Conservation (phyloP, 768 basidiomycete genomes). For the Tricholoma furcatifolium region DNA sequence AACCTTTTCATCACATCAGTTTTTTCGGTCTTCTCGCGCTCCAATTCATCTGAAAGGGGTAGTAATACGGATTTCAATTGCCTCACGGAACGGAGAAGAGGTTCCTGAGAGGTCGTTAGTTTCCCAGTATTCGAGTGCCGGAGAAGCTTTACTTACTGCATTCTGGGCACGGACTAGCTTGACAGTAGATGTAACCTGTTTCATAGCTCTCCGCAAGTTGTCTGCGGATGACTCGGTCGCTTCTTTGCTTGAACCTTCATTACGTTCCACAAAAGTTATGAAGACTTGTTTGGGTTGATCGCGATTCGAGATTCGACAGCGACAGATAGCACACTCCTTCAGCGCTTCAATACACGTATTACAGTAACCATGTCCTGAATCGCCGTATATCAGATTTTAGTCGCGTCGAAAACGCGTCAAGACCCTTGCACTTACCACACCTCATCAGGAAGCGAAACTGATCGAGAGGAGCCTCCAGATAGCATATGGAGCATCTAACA, state of each 20-base stretch:
- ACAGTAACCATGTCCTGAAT: slow-evolving; percentile 17
- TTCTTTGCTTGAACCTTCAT: slow-evolving; percentile 1
- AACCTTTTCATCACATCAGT: not conserved
- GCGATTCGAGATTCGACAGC: slow-evolving; percentile 1
- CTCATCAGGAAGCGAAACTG: slow-evolving; percentile 9
- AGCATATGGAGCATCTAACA: slow-evolving; percentile 13
- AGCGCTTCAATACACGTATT: not conserved
- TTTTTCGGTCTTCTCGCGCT: slow-evolving; percentile 7
- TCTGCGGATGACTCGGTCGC: not conserved
- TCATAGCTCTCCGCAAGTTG: slow-evolving; percentile 10
- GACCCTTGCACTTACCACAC: slow-evolving; percentile 10
- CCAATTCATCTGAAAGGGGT: slow-evolving; percentile 1
- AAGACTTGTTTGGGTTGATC: slow-evolving; percentile 11
- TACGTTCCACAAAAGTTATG: slow-evolving; percentile 11
- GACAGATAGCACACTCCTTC: slow-evolving; percentile 7
- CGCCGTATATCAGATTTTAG: not conserved
- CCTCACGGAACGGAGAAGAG: slow-evolving; percentile 2
- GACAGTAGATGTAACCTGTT: slow-evolving; percentile 8
- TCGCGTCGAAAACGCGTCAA: not conserved
- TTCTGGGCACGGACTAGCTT: not conserved
- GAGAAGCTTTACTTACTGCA: not conserved
- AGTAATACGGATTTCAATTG: not conserved
- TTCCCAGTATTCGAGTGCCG: not conserved
- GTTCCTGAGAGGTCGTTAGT: slow-evolving; percentile 3
- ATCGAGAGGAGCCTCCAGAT: slow-evolving; percentile 7